Base-by-base conservation (phyloP, 495 filamentous ascomycete species). In the Beverwykella pulmonaria region DNA sequence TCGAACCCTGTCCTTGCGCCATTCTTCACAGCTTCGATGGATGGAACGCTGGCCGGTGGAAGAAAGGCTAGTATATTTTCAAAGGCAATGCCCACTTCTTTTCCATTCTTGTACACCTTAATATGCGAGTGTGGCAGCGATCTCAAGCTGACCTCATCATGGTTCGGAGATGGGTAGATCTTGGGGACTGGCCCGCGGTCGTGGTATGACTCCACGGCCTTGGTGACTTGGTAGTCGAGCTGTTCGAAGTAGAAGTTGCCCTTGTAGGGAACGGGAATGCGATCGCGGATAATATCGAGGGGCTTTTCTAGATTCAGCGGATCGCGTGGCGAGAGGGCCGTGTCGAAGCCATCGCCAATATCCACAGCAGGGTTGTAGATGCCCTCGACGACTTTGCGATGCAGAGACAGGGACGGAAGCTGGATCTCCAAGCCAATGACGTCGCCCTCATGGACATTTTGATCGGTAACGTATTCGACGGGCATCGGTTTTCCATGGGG, bases 361-460 rank as follows among this genome's bases (percentile, higher is more conserved):
- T 96, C 91, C 6, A 90, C 85, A 1, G 89, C 87, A 1, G 91
- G 92, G 70, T 97, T 93, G 76, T 92, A 96, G 53, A 86, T 84
- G 15, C 92, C 92, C 65, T 88, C 86, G 5, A 92, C 91, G n/a
- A 97, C 83, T 70, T 92, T 94, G 26, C 90, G 87, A 73, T 99
- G 95, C 1, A 95, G 77, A 1, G 84, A 81, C 56, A 97, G 84
- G 1, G 92, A 89, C 0, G 95, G 95, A 3, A 99, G 83, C 55
- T 87, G 89, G 67, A 99, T 95, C 70, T 97, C 90, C 63, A 99
- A 80, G 50, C 95, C 95, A 67, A 99, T 94, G 8, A 99, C 90
- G 75, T 99, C 95, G 36, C 93, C 94, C 76, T 94, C 92, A 52
- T 76, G 74, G 34, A 78, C 71, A n/a, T 84, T 61, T 41, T 72